Conservation (phyloP, 1,139 yeast genomes). For the Lodderomyces metapsilosis region DNA sequence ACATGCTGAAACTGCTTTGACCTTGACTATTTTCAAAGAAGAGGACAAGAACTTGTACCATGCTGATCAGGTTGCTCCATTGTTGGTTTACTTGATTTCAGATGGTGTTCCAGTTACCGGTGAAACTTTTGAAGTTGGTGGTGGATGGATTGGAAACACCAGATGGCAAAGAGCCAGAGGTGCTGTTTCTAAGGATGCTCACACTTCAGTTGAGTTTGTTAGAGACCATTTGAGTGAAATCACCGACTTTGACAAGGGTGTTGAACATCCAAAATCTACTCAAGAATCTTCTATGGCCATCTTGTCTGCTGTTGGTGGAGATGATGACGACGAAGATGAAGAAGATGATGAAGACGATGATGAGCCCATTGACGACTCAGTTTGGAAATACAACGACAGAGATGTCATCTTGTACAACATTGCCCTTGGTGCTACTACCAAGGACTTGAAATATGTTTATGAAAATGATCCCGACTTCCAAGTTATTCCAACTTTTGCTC, state of each 20-base stretch:
- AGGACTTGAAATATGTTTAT: constrained; percentile 75
- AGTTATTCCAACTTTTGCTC: constrained; percentile 91
- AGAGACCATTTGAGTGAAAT: constrained; percentile 66
- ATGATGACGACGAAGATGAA: constrained; percentile 48
- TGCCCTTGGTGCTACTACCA: constrained; percentile 82
- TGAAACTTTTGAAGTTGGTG: constrained; percentile 52
- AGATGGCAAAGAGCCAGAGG: constrained; percentile 96
- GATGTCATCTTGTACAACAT: constrained; percentile 84
- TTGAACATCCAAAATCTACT: constrained; percentile 61
- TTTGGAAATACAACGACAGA: constrained; percentile 54
- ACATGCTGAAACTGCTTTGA: constrained; percentile 98
- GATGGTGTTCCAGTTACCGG: constrained; percentile 61
- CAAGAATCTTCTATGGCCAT: constrained; percentile 81
- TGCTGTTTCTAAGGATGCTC: constrained; percentile 58
- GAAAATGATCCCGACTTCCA: constrained; percentile 80
- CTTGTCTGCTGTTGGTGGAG: constrained; percentile 60
- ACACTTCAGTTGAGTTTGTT: constrained; percentile 67
- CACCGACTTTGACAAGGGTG: constrained; percentile 59
- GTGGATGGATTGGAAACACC: constrained; percentile 94
- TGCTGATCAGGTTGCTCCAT: constrained; percentile 89
- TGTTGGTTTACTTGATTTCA: constrained; percentile 73
- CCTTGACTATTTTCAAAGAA: constrained; percentile 77
- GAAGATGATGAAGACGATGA: constrained; percentile 50
- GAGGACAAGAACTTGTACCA: constrained; percentile 78
- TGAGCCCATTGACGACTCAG: constrained; percentile 44